These are phyloP conservation scores for Solanum ahanhuiri DNA, from an alignment of 257 asterid species.

Conservation along the genomic window DNA sequence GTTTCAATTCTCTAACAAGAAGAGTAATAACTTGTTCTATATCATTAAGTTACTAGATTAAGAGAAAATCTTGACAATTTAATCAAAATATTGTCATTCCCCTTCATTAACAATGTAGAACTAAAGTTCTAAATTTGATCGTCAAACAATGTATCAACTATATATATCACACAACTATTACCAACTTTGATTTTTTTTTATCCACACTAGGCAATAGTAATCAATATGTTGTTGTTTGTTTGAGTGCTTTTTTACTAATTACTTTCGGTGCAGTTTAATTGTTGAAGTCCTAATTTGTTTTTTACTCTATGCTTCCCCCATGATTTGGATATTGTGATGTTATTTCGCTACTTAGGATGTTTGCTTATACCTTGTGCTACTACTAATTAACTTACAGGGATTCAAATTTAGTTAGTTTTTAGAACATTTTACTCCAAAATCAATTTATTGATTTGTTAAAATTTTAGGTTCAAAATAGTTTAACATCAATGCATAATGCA, in stretches of 20 bases:
- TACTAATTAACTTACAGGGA: no score
- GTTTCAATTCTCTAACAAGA: no score
- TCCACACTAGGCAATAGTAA: background rate
- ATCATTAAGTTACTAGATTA: no score
- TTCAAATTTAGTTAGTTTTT: no score
- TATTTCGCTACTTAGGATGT: background rate
- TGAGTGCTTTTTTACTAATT: background rate
- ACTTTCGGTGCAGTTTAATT: background rate
- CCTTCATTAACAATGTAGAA: background rate
- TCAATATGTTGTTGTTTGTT: background rate
- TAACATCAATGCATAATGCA: background rate
- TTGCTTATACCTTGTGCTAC: no score
- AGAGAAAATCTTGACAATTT: background rate
- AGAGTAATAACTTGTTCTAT: no score
- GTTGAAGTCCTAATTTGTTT: background rate
- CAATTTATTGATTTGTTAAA: background rate
- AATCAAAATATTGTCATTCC: background rate
- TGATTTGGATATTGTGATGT: background rate
- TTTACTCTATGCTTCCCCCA: background rate
- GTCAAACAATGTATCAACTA: background rate
- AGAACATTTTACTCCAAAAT: background rate
- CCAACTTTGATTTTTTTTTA: background rate
- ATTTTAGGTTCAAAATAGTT: background rate
- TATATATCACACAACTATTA: background rate
- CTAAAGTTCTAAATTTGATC: background rate